Evolutionary conservation across 2,329 filamentous ascomycete species (phyloP).

Genomic region (Xenoacremonium recifei): DNA sequence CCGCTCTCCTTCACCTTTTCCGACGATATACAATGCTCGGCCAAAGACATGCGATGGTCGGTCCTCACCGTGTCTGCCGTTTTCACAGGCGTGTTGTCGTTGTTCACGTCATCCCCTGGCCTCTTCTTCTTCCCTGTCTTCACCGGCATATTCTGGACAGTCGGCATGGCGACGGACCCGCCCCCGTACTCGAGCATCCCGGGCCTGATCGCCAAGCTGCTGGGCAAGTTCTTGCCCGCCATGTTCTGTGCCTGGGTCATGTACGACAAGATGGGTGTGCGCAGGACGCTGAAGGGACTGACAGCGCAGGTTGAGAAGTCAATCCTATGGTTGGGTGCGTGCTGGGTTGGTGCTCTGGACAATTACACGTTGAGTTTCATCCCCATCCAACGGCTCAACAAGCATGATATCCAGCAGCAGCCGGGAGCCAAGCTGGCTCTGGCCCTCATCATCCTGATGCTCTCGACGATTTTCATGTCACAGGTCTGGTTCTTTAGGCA

Average conservation of each 20-base stretch:
- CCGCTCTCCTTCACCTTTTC: conserved; percentile 83
- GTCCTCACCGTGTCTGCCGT: conserved; percentile 77
- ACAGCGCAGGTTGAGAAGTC: conserved; percentile 88
- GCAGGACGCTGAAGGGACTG: conserved; percentile 68
- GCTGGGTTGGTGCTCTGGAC: conserved; percentile 87
- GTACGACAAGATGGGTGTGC: conserved; percentile 77
- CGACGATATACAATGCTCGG: conserved; percentile 61
- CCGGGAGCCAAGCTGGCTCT: conserved; percentile 85
- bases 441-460: conserved; percentile 69
- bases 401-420: conserved; percentile 83
- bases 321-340: conserved; percentile 82
- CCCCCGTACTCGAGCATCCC: conserved; percentile 67
- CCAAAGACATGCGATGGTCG: conserved; percentile 79
- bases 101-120: conserved; percentile 76
- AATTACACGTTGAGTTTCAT: conserved; percentile 97
- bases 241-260: conserved; percentile 86
- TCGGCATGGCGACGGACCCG: conserved; percentile 85
- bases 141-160: conserved; percentile 80
- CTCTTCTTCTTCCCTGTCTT: conserved; percentile 87
- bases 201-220: conserved; percentile 70
- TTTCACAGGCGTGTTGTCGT: conserved; percentile 73
- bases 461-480: conserved; percentile 65
- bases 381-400: conserved; percentile 87
- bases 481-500: conserved; percentile 86
- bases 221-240: conserved; percentile 83